These are phyloP conservation scores for Psidium friedrichsthalianum DNA, from an alignment of 345 rosid species.

Conservation along the genomic window DNA sequence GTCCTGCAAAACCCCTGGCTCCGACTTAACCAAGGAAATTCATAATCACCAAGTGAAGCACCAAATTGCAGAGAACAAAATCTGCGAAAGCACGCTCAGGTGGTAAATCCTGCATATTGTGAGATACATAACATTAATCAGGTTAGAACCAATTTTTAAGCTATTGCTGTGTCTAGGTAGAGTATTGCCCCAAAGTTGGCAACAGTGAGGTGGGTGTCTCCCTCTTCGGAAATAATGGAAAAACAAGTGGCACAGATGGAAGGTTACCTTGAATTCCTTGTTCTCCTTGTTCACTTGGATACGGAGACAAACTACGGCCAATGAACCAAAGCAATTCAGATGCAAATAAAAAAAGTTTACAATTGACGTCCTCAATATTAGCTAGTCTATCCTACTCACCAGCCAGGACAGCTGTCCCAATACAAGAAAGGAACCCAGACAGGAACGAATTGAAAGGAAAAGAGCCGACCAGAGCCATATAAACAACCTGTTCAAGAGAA, in stretches of 20 bases:
- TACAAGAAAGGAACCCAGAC: slow-evolving; percentile 94
- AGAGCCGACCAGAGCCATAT: slow-evolving; percentile 95
- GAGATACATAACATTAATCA: background rate
- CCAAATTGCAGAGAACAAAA: slow-evolving; percentile 46
- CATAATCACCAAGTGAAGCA: slow-evolving; percentile 47
- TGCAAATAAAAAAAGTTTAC: background rate
- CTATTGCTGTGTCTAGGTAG: background rate
- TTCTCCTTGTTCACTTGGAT: slow-evolving; percentile 99
- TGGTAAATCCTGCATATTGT: slow-evolving; percentile 25
- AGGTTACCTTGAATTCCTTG: slow-evolving; percentile 42
- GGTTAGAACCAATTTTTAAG: background rate
- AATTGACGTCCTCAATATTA: background rate
- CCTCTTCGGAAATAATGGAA: background rate
- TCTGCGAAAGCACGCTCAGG: slow-evolving; percentile 46
- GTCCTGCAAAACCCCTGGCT: background rate
- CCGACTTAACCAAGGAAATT: slow-evolving; percentile 40
- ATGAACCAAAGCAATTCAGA: background rate
- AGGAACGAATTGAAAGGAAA: slow-evolving; percentile 99
- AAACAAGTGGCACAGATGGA: background rate
- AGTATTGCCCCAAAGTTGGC: background rate
- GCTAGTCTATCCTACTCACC: slow-evolving; percentile 64
- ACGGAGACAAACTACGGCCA: slow-evolving; percentile 79
- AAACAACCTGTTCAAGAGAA: slow-evolving; percentile 46
- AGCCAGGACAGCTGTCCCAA: slow-evolving; percentile 96
- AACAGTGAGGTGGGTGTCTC: background rate